A percentile compares a stretch with the other conserved stretches of the same genome.
phyloP scores from a whole-genome alignment of 345 rosid species.

The Excoecaria agallocha region DNA sequence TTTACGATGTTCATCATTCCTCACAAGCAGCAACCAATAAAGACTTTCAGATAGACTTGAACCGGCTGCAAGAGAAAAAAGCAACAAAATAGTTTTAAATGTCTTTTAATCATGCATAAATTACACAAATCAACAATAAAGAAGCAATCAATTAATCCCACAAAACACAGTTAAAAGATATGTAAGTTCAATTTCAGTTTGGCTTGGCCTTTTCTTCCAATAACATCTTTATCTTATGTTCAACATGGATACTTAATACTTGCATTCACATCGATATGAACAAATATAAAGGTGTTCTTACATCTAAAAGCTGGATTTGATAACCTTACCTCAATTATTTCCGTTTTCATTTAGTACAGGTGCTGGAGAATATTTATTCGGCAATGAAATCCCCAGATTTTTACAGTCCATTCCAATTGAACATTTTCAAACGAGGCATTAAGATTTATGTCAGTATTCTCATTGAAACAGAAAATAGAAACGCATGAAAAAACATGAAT shows the following conservation, averaged over 20 bases:
- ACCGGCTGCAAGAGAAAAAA: slow-evolving; percentile 27
- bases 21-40: slow-evolving; percentile 26
- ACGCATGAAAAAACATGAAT: not conserved
- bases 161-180: too few species aligned
- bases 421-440: slow-evolving; percentile 43
- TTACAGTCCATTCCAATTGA: slow-evolving; percentile 70
- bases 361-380: slow-evolving; percentile 41
- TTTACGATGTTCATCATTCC: too few species aligned
- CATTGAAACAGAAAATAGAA: not conserved
- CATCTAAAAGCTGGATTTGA: not conserved
- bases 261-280: too few species aligned
- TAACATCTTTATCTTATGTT: too few species aligned
- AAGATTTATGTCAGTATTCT: not conserved
- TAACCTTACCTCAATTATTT: slow-evolving; percentile 42
- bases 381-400: slow-evolving; percentile 47
- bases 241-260: too few species aligned
- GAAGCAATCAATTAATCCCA: too few species aligned
- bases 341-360: slow-evolving; percentile 37
- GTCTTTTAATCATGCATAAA: not conserved
- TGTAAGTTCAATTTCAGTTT: too few species aligned
- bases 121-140: too few species aligned
- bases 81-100: not conserved
- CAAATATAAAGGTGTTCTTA: not conserved
- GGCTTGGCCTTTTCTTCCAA: too few species aligned
- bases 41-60: slow-evolving; percentile 13